phyloP scores from a whole-genome alignment of 306 rosid genomes.

The Pyrus bretschneideri region DNA sequence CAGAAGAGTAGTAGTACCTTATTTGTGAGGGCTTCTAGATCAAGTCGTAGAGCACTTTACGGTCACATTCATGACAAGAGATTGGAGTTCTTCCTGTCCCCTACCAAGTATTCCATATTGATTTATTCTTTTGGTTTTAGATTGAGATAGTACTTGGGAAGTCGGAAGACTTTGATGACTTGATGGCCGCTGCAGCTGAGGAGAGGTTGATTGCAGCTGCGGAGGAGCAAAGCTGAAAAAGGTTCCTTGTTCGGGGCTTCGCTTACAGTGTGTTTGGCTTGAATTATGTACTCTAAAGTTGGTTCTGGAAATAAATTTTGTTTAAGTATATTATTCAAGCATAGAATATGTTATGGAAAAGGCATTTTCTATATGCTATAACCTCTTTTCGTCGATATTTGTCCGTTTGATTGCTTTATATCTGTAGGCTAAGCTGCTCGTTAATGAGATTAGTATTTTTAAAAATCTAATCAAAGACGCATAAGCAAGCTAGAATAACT shows the following conservation, averaged over 20 bases:
- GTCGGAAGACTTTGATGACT: constrained; percentile 35
- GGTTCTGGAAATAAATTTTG: not conserved
- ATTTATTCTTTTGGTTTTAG: constrained; percentile 1
- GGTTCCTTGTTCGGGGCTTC: not conserved
- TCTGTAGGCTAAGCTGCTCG: not conserved
- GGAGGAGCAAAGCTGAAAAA: constrained; percentile 20
- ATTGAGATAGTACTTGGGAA: constrained; percentile 41
- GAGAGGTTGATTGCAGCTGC: constrained; percentile 24
- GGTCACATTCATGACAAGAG: not conserved
- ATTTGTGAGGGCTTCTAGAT: not conserved
- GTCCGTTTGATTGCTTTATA: not conserved
- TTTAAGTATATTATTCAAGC: not conserved
- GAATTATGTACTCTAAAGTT: not conserved
- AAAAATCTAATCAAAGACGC: not conserved
- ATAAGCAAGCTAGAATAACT: not conserved
- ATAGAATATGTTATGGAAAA: not conserved
- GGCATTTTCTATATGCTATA: not conserved
- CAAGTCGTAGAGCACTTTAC: not conserved
- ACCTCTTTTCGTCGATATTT: not conserved
- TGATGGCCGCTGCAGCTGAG: constrained; percentile 48
- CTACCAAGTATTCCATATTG: not conserved
- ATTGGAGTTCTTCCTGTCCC: not conserved
- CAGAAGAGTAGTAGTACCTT: not conserved
- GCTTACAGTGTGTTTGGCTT: not conserved
- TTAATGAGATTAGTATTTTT: not conserved